phyloP scores from a whole-genome alignment of 2,329 filamentous ascomycete species.

The Botrytis galanthina region DNA sequence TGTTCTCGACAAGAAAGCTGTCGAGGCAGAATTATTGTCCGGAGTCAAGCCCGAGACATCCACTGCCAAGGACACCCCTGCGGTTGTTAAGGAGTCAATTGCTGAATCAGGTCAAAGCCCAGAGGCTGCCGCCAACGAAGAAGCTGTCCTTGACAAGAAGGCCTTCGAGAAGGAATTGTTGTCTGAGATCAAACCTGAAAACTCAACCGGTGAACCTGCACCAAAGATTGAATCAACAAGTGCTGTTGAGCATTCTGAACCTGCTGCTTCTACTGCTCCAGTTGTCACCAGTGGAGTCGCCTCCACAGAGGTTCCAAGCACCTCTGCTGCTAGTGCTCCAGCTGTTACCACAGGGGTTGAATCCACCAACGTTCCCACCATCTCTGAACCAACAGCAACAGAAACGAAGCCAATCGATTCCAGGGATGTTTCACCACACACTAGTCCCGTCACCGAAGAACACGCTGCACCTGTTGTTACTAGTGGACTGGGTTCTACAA shows the following conservation, averaged over 20 bases:
- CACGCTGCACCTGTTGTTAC: constrained; percentile 32
- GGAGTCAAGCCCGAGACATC: constrained; percentile 50
- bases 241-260: constrained; percentile 27
- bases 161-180: constrained; percentile 72
- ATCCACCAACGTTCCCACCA: neutral
- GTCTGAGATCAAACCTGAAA: constrained; percentile 54
- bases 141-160: constrained; percentile 73
- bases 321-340: neutral
- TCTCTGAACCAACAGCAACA: neutral
- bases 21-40: constrained; percentile 71
- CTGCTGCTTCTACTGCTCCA: constrained; percentile 14
- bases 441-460: constrained; percentile 22
- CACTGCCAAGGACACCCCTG: constrained; percentile 50
- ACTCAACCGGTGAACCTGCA: constrained; percentile 35
- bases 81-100: constrained; percentile 57
- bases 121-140: constrained; percentile 68
- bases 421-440: constrained; percentile 37
- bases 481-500: constrained; percentile 30
- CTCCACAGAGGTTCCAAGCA: neutral
- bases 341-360: constrained; percentile 4
- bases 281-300: constrained; percentile 12
- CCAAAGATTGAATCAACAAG: constrained; percentile 41
- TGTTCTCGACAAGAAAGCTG: constrained; percentile 70
- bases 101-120: constrained; percentile 58
- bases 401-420: constrained; percentile 1